Evolutionary conservation across 2,329 filamentous ascomycete genomes (phyloP).

Genomic region (Boeremia exigua): DNA sequence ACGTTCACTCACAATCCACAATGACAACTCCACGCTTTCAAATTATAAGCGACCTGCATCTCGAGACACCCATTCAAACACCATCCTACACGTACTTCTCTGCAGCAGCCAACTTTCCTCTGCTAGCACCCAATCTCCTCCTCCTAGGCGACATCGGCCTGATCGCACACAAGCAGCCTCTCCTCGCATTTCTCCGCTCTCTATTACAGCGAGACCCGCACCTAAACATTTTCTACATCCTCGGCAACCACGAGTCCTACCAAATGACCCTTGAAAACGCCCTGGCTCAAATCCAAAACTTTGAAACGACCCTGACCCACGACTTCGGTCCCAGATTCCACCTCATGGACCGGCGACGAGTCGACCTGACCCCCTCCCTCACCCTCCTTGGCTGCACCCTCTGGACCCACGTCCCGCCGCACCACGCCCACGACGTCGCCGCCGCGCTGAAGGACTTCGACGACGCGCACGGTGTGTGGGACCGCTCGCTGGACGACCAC

Average conservation of each 20-base stretch:
- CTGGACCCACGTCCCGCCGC: constrained; percentile 5
- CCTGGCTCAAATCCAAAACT: neutral
- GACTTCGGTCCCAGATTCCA: constrained; percentile 5
- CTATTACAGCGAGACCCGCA: neutral
- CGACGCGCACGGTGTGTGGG: neutral
- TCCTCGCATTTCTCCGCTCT: constrained; percentile 6
- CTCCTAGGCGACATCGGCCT: constrained; percentile 13
- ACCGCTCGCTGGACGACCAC: constrained; percentile 5
- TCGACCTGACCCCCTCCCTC: neutral
- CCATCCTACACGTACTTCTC: constrained; percentile 11
- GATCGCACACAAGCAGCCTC: neutral
- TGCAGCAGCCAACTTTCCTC: neutral
- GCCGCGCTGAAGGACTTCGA: neutral
- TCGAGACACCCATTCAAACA: constrained; percentile 14
- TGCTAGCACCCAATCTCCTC: constrained; percentile 2
- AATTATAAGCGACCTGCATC: constrained; percentile 18
- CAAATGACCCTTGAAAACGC: constrained; percentile 1
- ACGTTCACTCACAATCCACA: neutral
- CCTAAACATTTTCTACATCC: constrained; percentile 7
- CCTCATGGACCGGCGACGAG: constrained; percentile 4
- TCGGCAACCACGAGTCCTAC: constrained; percentile 10
- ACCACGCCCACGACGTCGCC: constrained; percentile 3
- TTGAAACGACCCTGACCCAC: neutral
- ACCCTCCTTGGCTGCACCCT: constrained; percentile 20
- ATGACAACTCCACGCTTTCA: constrained; percentile 9